Base-by-base conservation (phyloP, 139 green algal species). In the Chlorella sorokiniana region DNA sequence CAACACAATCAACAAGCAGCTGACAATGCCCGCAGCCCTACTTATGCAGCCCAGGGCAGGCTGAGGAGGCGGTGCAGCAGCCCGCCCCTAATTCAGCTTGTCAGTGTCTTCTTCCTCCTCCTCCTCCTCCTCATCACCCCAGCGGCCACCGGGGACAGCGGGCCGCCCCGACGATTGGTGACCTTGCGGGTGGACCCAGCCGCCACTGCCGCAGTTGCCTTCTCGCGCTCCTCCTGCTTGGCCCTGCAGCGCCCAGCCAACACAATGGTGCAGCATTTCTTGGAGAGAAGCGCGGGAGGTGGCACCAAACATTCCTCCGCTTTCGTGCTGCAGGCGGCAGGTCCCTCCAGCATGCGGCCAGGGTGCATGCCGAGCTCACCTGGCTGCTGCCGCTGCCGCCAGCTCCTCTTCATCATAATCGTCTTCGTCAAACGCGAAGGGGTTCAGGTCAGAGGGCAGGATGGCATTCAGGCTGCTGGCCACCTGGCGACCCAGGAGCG, bases 401-500 rank as follows among this genome's bases (percentile, higher is more conserved):
- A 65, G 23, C 22, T 68, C 52, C 20, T 79, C 59, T 29, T 79
- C 73, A 31, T 79, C 73, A 23, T 68, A n/a, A 23, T 79, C 73
- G 37, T 79, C 73, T 16, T 79, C 73, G 31, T 79, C 73, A 37
- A 41, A 68, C 9, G 31, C 73, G 56, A 79, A 79, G 0, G 73
- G 73, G 54, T 79, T 79, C 4, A 79, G 41, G 3, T 79, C 73
- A n/a, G 70, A n/a, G 1, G 73, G 73, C 54, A 79, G 73, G 10
- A 79, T 40, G 25, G 52, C 23, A 18, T 68, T 69, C 8, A 79
- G 40, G 54, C 37, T 69, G 54, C 22, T 41, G 37, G 73, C 73
- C 38, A 79, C 73, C 40, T 79, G 73, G 25, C 52, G 51, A 31
- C 73, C 54, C 38, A 79, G 40, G 52, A 79, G 37, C 52, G 73